A percentile compares a stretch with the other conserved stretches of the same genome.
Conservation (phyloP, 2,329 filamentous ascomycete genomes). For the Cercospora sp. region DNA sequence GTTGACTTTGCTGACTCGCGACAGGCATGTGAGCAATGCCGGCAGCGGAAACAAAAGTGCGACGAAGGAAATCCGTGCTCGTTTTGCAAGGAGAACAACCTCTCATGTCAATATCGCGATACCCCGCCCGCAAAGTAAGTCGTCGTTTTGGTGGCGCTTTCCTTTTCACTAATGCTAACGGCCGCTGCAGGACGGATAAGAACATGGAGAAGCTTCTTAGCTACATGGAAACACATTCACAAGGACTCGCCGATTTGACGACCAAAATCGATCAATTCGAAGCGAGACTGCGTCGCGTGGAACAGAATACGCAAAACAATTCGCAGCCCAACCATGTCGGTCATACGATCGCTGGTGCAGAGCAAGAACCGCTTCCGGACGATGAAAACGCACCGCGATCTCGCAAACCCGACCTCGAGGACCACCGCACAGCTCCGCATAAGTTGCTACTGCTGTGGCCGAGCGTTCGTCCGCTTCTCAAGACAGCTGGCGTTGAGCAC, state of each 20-base stretch:
- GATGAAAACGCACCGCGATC: conserved; percentile 27
- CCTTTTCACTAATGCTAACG: not conserved
- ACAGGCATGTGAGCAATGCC: conserved; percentile 87
- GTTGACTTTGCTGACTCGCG: conserved; percentile 22
- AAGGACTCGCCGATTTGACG: conserved; percentile 32
- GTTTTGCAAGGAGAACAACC: conserved; percentile 80
- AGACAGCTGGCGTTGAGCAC: conserved; percentile 29
- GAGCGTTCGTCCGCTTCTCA: conserved; percentile 41
- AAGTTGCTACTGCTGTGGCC: conserved; percentile 70
- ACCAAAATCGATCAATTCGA: conserved; percentile 33
- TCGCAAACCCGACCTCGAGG: conserved; percentile 69
- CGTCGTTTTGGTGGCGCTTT: conserved; percentile 7
- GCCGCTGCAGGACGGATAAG: conserved; percentile 46
- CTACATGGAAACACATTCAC: conserved; percentile 44
- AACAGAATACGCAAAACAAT: conserved; percentile 24
- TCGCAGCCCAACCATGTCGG: conserved; percentile 12
- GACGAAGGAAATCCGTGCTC: conserved; percentile 84
- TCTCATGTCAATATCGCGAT: conserved; percentile 85
- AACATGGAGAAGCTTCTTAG: conserved; percentile 53
- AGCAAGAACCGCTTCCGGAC: conserved; percentile 20
- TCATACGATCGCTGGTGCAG: conserved; percentile 14
- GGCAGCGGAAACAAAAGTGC: conserved; percentile 85
- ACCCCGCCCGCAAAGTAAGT: conserved; percentile 85
- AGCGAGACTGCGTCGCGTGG: conserved; percentile 30
- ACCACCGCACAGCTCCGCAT: conserved; percentile 89